Evolutionary conservation across 2,329 filamentous ascomycete species (phyloP).

Genomic region (Stemphylium vesicarium): DNA sequence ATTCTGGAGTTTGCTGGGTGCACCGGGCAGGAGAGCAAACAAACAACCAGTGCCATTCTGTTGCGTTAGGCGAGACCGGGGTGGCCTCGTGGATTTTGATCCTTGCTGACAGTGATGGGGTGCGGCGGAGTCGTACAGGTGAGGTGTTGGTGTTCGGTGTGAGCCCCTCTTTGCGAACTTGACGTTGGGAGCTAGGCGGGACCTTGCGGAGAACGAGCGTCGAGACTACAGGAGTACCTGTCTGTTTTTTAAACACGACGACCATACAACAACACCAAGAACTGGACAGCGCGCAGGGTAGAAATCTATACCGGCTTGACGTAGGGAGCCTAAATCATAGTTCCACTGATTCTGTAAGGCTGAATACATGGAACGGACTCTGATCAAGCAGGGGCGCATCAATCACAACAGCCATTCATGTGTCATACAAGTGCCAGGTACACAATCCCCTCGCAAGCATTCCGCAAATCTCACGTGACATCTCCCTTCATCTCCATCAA

Average conservation of each 20-base stretch:
- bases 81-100: background rate
- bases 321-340: no score
- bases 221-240: background rate
- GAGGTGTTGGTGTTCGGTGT: constrained; percentile 1
- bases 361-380: no score
- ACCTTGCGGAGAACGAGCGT: background rate
- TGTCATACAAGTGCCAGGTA: background rate
- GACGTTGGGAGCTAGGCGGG: background rate
- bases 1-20: background rate
- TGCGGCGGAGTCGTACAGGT: constrained; percentile 6
- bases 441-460: no score
- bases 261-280: background rate
- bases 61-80: background rate
- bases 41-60: constrained; percentile 2
- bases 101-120: constrained; percentile 2
- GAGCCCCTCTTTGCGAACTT: background rate
- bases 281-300: no score
- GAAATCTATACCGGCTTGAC: no score
- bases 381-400: no score
- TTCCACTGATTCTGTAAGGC: no score
- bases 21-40: background rate
- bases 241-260: background rate
- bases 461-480: no score
- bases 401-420: background rate
- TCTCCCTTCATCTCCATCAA: background rate